Evolutionary conservation across 768 basidiomycete species (phyloP), one percentile per base, ranked within the genome.

Genomic region (Tephrocybe sp.): DNA sequence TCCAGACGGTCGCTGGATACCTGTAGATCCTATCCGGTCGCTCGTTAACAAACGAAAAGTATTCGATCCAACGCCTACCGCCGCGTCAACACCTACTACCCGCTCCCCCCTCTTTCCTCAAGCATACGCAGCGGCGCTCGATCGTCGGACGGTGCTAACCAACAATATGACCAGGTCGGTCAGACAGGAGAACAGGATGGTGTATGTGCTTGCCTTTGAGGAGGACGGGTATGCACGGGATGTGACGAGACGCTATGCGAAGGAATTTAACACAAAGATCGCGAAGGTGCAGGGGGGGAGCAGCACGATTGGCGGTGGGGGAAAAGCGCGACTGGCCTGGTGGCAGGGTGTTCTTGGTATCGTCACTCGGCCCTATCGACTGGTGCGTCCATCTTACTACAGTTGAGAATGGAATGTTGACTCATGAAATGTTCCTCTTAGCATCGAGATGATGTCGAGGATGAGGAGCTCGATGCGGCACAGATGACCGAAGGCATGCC

Each of bases 401-500:
- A 39, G 19, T 32, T 24, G 36, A 43, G 30, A 11, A 28, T 38
- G 13, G 16, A 4, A 24, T 30, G 21, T 36, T 19, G 11, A 6
- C 13, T 34, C 37, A 57, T 22, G 54, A 58, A 54, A 62, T 55
- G 28, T 60, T 47, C 53, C 7, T 38, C 44, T 41, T 45, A 97
- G 96, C 79, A 92, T 64, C 82, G 97, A 53, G 96, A 98, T 64
- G 91, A 96, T 55, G 64, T 89, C 5, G 97, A 99, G 69, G 93
- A 98, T 59, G 88, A 90, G 21, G 92, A 97, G 67, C 72, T 99
- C 19, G 76, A 88, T 51, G 72, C 72, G 0, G 82, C 82, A 51
- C 88, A 92, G 63, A 65, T 89, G 63, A 85, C 78, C 39, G 95
- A 96, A 69, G 92, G 87, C 21, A 97, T 99, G 93, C 97, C 97